Percentiles rank a stretch among this genome's conserved stretches.
Evolutionary conservation across 345 rosid species (phyloP).

Genomic region (Pelargonium nanum): DNA sequence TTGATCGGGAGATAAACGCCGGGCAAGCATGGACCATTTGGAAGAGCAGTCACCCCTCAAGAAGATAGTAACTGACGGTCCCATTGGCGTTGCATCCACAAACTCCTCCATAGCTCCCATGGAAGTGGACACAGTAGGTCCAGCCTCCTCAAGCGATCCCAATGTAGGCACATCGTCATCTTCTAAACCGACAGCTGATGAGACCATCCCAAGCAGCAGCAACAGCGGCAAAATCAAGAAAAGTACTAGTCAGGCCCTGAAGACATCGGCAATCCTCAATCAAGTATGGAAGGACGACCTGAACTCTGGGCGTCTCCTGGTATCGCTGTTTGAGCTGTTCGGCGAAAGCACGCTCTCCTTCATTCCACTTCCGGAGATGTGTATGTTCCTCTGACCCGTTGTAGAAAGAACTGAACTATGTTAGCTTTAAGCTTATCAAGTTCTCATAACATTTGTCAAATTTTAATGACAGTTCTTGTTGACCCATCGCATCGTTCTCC

Average conservation of each 20-base stretch:
- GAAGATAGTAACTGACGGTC: conserved; percentile 49
- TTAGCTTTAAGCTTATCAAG: background rate
- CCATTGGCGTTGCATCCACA: conserved; percentile 16
- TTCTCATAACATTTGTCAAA: background rate
- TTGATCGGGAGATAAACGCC: conserved; percentile 41
- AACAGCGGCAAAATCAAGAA: conserved; percentile 17
- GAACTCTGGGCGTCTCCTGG: conserved; percentile 52
- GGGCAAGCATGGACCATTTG: conserved; percentile 30
- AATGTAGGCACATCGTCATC: conserved; percentile 26
- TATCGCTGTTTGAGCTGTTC: conserved; percentile 50
- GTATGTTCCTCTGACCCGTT: conserved; percentile 45
- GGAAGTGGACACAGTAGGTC: conserved; percentile 26
- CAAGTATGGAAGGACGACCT: conserved; percentile 83
- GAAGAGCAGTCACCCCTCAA: conserved; percentile 38
- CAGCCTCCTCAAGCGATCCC: conserved; percentile 27
- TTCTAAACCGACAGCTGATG: conserved; percentile 23
- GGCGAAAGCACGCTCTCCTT: conserved; percentile 67
- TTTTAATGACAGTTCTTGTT: too few relatives aligned
- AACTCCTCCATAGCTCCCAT: conserved; percentile 25
- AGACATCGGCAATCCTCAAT: conserved; percentile 37
- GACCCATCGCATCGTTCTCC: too few relatives aligned
- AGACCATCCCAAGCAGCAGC: conserved; percentile 15
- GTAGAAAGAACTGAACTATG: background rate
- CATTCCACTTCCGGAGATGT: conserved; percentile 73
- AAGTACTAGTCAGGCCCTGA: conserved; percentile 18